These are phyloP conservation scores for Chlorella sp. DNA, from an alignment of 139 green algal genomes.

Conservation along the genomic window DNA sequence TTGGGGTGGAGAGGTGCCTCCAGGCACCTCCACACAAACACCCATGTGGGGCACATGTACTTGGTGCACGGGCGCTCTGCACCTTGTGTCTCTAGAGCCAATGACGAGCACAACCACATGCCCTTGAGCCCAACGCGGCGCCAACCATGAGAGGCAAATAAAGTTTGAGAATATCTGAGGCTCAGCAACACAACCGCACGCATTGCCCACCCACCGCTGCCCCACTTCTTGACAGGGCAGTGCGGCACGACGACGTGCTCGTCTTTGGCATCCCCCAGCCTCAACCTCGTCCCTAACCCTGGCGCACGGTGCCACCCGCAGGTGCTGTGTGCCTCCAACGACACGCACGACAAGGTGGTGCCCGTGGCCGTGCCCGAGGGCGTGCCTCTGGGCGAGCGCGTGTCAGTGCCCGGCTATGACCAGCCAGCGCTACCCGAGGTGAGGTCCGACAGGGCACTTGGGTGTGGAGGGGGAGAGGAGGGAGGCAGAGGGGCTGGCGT, in stretches of 20 bases:
- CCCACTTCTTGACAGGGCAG: too few species aligned
- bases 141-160: too few species aligned
- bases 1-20: neutral
- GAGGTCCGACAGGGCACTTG: neutral
- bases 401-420: conserved; percentile 58
- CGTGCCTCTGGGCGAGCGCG: conserved; percentile 64
- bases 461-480: neutral
- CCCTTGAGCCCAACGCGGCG: too few species aligned
- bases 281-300: neutral
- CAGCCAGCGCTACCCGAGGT: neutral
- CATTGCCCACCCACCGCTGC: too few species aligned
- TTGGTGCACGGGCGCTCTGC: neutral
- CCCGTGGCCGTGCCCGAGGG: conserved; percentile 78
- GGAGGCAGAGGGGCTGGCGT: neutral
- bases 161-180: conserved; percentile 60
- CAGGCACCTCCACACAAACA: neutral
- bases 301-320: conserved; percentile 8
- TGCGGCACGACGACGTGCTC: too few species aligned
- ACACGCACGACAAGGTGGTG: conserved; percentile 69
- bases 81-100: neutral
- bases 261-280: too few species aligned
- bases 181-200: too few species aligned
- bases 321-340: conserved; percentile 87
- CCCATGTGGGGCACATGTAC: neutral
- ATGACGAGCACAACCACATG: neutral